Conservation (phyloP, 2,329 filamentous ascomycete genomes). For the Neurospora sp. region DNA sequence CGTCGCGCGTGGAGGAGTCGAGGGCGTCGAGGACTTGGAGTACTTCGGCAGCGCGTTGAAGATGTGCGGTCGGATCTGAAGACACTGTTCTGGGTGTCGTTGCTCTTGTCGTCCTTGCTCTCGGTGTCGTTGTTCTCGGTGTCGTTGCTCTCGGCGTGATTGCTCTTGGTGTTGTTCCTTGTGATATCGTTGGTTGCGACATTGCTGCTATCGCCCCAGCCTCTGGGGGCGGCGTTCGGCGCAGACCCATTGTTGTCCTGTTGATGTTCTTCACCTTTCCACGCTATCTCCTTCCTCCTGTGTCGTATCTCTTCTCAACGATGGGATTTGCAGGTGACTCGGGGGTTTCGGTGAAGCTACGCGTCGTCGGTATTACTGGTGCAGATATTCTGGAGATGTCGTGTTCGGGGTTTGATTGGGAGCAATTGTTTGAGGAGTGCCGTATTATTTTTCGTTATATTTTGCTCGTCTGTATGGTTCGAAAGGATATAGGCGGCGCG, state of each 20-base stretch:
- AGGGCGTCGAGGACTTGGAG: conserved; percentile 41
- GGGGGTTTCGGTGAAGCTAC: background rate
- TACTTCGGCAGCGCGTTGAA: conserved; percentile 26
- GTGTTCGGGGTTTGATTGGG: too few relatives aligned
- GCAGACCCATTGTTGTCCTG: background rate
- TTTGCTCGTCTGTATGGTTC: background rate
- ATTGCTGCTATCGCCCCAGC: background rate
- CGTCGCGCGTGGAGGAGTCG: conserved; percentile 36
- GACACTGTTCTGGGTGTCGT: conserved; percentile 5
- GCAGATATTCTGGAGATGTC: background rate
- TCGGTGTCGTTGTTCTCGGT: background rate
- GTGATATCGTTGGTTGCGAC: background rate
- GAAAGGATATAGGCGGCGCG: background rate
- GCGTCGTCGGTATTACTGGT: background rate
- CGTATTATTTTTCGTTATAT: background rate
- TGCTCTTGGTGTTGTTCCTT: background rate
- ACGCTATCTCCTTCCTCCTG: background rate
- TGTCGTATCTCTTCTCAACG: background rate
- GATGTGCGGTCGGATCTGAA: conserved; percentile 21
- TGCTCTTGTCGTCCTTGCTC: background rate
- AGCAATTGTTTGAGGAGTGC: background rate
- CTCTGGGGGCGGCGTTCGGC: background rate
- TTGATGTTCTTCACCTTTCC: background rate
- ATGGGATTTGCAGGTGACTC: background rate
- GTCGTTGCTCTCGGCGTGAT: background rate